Percentiles rank a stretch among this genome's conserved stretches.
Evolutionary conservation across 805 yeast genomes (phyloP).

Genomic region (Yarrowia keelungensis): DNA sequence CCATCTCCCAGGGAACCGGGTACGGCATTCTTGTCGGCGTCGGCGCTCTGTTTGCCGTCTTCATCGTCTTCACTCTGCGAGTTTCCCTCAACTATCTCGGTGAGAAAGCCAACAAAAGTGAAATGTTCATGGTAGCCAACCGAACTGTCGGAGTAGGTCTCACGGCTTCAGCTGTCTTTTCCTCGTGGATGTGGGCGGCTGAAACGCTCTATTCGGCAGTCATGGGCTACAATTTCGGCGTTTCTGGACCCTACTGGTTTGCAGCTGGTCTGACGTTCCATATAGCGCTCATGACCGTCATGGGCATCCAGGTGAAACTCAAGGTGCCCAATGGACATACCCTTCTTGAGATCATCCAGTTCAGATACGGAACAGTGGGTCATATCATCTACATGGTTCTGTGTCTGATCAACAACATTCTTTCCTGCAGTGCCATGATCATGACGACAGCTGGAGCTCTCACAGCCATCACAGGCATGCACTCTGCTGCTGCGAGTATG

Average conservation of each 20-base stretch:
- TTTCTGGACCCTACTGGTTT: constrained; percentile 69
- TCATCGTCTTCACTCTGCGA: constrained; percentile 47
- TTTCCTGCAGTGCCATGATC: constrained; percentile 52
- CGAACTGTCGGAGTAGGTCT: constrained; percentile 55
- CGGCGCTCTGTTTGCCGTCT: constrained; percentile 65
- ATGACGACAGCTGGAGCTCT: constrained; percentile 57
- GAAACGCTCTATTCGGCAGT: constrained; percentile 52
- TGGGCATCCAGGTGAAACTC: constrained; percentile 79
- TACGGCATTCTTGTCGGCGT: constrained; percentile 83
- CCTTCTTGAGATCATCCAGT: constrained; percentile 72
- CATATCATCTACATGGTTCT: constrained; percentile 51
- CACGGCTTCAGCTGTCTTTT: constrained; percentile 55
- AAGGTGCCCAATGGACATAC: constrained; percentile 87
- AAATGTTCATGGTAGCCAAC: constrained; percentile 51
- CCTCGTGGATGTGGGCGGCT: constrained; percentile 60
- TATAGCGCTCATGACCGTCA: constrained; percentile 71
- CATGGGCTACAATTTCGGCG: constrained; percentile 55
- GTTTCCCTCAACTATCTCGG: constrained; percentile 41
- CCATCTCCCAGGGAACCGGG: constrained; percentile 62
- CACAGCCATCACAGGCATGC: constrained; percentile 55
- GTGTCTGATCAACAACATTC: constrained; percentile 42
- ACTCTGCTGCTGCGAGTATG: constrained; percentile 57
- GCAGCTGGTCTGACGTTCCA: constrained; percentile 84
- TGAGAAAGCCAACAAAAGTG: constrained; percentile 44
- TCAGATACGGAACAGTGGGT: constrained; percentile 68